Conservation (phyloP, 2,329 filamentous ascomycete species). For the Diaporthe sp. region DNA sequence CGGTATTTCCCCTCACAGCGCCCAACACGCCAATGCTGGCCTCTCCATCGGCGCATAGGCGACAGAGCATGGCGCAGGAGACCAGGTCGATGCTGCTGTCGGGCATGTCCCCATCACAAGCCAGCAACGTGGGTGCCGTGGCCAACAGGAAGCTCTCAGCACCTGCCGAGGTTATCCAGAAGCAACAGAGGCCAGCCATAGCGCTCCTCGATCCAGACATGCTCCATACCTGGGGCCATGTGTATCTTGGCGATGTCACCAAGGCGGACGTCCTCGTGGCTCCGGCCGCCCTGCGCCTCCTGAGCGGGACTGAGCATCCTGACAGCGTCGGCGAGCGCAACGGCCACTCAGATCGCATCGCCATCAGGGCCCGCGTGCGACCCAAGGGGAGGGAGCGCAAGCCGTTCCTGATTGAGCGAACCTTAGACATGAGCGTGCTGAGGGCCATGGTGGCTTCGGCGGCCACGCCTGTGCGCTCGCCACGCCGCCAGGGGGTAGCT, state of each 20-base stretch:
- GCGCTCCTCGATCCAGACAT: slow-evolving; percentile 49
- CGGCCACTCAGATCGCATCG: slow-evolving; percentile 46
- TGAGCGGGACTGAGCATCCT: slow-evolving; percentile 44
- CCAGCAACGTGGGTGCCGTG: slow-evolving; percentile 28
- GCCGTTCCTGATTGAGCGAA: slow-evolving; percentile 63
- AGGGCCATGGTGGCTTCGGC: slow-evolving; percentile 59
- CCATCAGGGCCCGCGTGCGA: slow-evolving; percentile 59
- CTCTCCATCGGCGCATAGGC: slow-evolving; percentile 36
- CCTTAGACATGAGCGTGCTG: slow-evolving; percentile 64
- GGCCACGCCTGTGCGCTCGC: slow-evolving; percentile 38
- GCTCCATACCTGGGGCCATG: slow-evolving; percentile 57
- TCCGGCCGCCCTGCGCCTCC: slow-evolving; percentile 55
- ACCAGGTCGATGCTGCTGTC: slow-evolving; percentile 51
- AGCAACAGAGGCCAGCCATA: slow-evolving; percentile 43
- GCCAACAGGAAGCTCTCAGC: slow-evolving; percentile 48
- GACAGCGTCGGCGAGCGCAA: slow-evolving; percentile 22
- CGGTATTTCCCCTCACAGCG: slow-evolving; percentile 18
- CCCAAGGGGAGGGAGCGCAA: slow-evolving; percentile 57
- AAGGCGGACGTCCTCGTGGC: slow-evolving; percentile 62
- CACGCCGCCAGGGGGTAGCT: slow-evolving; percentile 35
- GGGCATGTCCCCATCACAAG: slow-evolving; percentile 42
- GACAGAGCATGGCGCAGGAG: slow-evolving; percentile 49
- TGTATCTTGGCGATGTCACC: slow-evolving; percentile 56
- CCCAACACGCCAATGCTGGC: slow-evolving; percentile 41
- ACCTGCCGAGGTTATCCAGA: slow-evolving; percentile 36